A percentile compares a stretch with the other conserved stretches of the same genome.
Conservation (phyloP, 2,329 filamentous ascomycete genomes). For the Didymellaceae sp. region DNA sequence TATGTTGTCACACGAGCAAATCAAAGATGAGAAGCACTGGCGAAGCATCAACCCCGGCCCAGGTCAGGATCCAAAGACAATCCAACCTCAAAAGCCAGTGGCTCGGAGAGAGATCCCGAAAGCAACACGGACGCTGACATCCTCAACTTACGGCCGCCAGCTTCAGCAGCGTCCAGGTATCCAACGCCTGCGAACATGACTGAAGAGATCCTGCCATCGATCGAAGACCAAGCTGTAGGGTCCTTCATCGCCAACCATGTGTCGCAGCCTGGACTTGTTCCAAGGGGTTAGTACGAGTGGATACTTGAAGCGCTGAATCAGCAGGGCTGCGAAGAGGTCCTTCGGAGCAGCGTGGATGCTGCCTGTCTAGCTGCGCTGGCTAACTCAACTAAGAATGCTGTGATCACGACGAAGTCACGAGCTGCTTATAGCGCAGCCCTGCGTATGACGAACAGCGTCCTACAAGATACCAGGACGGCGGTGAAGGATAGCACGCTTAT, state of each 20-base stretch:
- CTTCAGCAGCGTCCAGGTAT: constrained; percentile 9
- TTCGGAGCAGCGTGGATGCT: constrained; percentile 33
- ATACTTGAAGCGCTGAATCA: constrained; percentile 29
- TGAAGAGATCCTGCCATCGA: constrained; percentile 24
- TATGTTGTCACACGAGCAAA: constrained; percentile 35
- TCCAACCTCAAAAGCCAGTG: background rate
- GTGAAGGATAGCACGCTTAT: constrained; percentile 37
- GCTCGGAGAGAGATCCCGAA: background rate
- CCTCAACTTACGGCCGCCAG: background rate
- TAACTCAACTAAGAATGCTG: constrained; percentile 30
- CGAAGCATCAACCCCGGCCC: constrained; percentile 16
- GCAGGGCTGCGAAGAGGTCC: constrained; percentile 23
- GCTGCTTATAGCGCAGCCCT: constrained; percentile 36
- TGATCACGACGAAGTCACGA: constrained; percentile 34
- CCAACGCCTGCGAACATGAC: constrained; percentile 22
- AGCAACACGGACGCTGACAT: background rate
- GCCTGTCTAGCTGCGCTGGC: constrained; percentile 34
- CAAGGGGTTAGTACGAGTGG: constrained; percentile 39
- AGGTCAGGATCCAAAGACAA: background rate
- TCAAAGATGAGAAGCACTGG: constrained; percentile 31
- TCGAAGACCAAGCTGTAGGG: constrained; percentile 38
- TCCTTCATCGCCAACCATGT: constrained; percentile 43
- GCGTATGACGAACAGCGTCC: constrained; percentile 31
- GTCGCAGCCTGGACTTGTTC: constrained; percentile 28
- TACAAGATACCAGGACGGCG: constrained; percentile 24